Evolutionary conservation across 1,139 yeast species (phyloP).

Genomic region (Taphrina communis): DNA sequence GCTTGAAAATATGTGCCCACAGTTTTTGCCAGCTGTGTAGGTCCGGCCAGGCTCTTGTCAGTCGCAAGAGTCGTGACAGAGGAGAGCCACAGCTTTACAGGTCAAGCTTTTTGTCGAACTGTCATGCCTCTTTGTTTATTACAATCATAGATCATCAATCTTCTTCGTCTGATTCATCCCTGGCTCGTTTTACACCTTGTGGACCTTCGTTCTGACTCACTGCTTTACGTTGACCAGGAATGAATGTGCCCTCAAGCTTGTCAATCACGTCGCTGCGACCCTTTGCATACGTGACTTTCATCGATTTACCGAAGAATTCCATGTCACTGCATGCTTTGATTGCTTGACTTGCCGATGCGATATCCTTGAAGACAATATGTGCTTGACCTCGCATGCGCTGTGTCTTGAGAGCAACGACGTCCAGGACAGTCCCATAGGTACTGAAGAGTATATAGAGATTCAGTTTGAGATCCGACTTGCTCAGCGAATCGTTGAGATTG

Average conservation of each 20-base stretch:
- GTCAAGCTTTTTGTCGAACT: no score
- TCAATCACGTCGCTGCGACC: conserved; percentile 51
- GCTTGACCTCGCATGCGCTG: conserved; percentile 78
- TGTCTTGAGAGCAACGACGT: conserved; percentile 66
- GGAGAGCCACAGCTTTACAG: no score
- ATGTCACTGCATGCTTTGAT: conserved; percentile 58
- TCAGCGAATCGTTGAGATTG: conserved; percentile 31
- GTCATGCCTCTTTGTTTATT: no score
- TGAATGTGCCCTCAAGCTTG: conserved; percentile 50
- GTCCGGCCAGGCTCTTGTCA: no score
- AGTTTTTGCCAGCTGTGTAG: no score
- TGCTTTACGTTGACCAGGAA: not conserved
- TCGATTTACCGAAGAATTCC: conserved; percentile 62
- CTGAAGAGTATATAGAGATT: conserved; percentile 57
- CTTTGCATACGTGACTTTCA: conserved; percentile 59
- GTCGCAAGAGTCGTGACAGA: no score
- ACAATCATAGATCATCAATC: not conserved
- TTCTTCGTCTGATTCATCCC: conserved; percentile 28
- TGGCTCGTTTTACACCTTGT: conserved; percentile 10
- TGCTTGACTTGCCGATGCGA: conserved; percentile 63
- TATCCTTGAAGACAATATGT: conserved; percentile 63
- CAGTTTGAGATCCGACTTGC: conserved; percentile 52
- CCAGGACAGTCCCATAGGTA: conserved; percentile 60
- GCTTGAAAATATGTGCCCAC: no score
- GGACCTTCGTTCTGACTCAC: not conserved